Percentiles rank a stretch among this genome's conserved stretches.
Conservation (phyloP, 257 asterid genomes). For the Fraxinus quadrangulata region DNA sequence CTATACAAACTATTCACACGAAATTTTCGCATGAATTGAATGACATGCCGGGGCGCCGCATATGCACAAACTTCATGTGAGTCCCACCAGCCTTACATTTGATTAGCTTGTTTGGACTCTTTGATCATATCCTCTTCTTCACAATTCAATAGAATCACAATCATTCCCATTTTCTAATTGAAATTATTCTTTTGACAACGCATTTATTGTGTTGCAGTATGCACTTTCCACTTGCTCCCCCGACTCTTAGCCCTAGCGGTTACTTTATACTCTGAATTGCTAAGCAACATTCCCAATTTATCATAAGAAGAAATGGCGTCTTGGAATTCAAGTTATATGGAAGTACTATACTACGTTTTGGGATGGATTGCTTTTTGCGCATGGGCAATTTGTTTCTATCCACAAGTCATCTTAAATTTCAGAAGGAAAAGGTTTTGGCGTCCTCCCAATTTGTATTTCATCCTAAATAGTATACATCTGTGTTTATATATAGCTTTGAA, state of each 20-base stretch:
- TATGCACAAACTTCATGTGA: not conserved
- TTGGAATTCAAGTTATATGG: slow-evolving; percentile 66
- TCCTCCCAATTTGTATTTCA: not conserved
- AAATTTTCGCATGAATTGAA: too few relatives aligned
- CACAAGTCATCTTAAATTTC: slow-evolving; percentile 75
- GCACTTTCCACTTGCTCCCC: not conserved
- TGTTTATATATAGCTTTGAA: not conserved
- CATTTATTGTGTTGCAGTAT: not conserved
- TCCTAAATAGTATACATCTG: not conserved
- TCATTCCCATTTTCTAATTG: not conserved
- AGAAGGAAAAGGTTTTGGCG: slow-evolving; percentile 67
- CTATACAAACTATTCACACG: too few relatives aligned
- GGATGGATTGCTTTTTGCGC: slow-evolving; percentile 86
- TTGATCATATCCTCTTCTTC: not conserved
- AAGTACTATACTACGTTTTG: slow-evolving; percentile 62
- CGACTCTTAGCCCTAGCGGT: not conserved
- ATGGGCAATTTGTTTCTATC: slow-evolving; percentile 95
- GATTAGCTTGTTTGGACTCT: not conserved
- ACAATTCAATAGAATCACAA: not conserved
- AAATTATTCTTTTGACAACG: not conserved
- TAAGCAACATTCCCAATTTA: not conserved
- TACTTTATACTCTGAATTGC: not conserved
- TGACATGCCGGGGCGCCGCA: too few relatives aligned
- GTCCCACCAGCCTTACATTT: not conserved
- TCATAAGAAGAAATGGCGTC: slow-evolving; percentile 48